phyloP scores from a whole-genome alignment of 495 filamentous ascomycete species.

The Penicillium turbatum region DNA sequence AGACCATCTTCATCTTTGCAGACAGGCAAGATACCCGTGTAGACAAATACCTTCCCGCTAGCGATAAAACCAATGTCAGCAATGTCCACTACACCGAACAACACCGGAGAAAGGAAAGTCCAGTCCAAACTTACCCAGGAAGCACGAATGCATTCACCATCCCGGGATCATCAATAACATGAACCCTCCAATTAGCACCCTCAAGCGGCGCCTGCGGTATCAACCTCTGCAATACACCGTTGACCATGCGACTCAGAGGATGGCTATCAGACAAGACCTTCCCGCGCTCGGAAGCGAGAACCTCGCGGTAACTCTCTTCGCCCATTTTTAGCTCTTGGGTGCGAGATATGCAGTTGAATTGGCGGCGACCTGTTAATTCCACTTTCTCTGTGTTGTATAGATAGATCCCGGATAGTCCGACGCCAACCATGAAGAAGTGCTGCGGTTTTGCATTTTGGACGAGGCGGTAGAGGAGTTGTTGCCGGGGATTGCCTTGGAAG shows the following conservation, averaged over 20 bases:
- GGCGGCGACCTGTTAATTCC: conserved; percentile 68
- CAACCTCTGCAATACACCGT: conserved; percentile 64
- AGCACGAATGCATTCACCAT: conserved; percentile 82
- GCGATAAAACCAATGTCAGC: conserved; percentile 5
- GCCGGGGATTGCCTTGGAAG: conserved; percentile 20
- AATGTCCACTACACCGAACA: not conserved
- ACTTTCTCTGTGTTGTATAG: conserved; percentile 72
- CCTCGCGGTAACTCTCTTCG: conserved; percentile 45
- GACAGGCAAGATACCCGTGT: conserved; percentile 72
- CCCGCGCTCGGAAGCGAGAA: conserved; percentile 45
- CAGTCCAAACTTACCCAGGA: conserved; percentile 54
- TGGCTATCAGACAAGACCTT: conserved; percentile 51
- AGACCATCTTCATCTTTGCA: conserved; percentile 69
- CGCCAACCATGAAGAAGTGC: conserved; percentile 33
- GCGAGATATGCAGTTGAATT: conserved; percentile 73
- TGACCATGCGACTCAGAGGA: conserved; percentile 51
- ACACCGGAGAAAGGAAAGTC: not conserved
- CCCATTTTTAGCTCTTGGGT: conserved; percentile 51
- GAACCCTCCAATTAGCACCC: conserved; percentile 71
- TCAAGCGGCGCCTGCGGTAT: conserved; percentile 64
- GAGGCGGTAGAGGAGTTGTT: conserved; percentile 15
- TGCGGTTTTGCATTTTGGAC: conserved; percentile 25
- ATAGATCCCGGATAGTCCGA: conserved; percentile 52
- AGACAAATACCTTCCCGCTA: conserved; percentile 89
- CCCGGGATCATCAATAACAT: conserved; percentile 69